Evolutionary conservation across 1,284 basidiomycete genomes (phyloP).

Genomic region (Sporisorium exsertum): DNA sequence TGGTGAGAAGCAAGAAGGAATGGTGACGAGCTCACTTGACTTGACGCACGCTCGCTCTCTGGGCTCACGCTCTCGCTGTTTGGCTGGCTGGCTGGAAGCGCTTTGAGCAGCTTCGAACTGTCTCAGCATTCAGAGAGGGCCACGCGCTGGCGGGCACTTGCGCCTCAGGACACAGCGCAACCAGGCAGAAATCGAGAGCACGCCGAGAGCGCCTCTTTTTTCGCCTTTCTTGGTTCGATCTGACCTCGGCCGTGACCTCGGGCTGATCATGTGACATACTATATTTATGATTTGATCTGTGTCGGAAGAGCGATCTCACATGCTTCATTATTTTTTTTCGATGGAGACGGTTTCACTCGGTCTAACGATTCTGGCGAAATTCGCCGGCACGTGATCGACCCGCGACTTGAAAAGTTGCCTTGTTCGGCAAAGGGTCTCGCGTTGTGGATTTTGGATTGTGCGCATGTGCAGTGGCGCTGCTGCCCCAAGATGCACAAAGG

Average conservation of each 20-base stretch:
- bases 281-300: background rate
- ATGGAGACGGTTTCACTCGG: background rate
- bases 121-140: background rate
- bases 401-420: slow-evolving; percentile 12
- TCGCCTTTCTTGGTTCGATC: background rate
- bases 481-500: background rate
- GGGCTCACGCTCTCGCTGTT: background rate
- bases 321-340: background rate
- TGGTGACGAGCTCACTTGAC: slow-evolving; percentile 25
- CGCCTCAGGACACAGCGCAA: background rate
- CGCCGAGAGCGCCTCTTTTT: background rate
- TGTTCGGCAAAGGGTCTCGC: slow-evolving; percentile 8
- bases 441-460: slow-evolving; percentile 6
- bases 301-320: background rate
- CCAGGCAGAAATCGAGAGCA: background rate
- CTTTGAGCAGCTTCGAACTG: background rate
- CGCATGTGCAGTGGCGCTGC: background rate
- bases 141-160: background rate
- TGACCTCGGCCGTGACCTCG: background rate
- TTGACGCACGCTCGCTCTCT: background rate
- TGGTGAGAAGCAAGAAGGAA: slow-evolving; percentile 46
- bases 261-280: slow-evolving; percentile 4
- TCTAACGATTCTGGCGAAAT: background rate
- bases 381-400: slow-evolving; percentile 12
- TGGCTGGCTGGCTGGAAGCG: slow-evolving; percentile 8